Evolutionary conservation across 345 rosid genomes (phyloP), one percentile per base, ranked within the genome.

Genomic region (Moringa oleifera): DNA sequence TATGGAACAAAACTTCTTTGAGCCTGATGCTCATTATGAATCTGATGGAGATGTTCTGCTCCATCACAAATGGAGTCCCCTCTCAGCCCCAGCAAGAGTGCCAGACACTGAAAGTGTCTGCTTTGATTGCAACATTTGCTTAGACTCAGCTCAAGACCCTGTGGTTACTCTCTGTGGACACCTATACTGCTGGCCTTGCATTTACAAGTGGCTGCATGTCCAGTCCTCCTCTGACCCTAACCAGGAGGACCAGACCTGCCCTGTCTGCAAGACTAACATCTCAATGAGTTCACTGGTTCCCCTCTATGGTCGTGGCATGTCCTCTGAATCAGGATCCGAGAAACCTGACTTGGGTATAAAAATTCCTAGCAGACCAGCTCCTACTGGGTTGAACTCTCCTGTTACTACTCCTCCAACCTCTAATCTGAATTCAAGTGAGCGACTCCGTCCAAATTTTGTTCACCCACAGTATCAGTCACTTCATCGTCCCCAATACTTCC

Each of bases 81-180:
- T 64, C 50, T 22, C 73, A 0, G 57, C 49, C 25, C 15, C 83
- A 11, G 51, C 41, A 9, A 63, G 33, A 59, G 70, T 71, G 6
- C 53, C 74, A 18, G 79, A 79, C 17, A 64, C 64, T 31, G 75
- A 68, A 28, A 67, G 57, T 18, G 85, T 85, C 15, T 71, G 76
- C 68, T 85, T 84, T 18, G 86, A 88, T 41, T 90, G 97, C 80
- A 90, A 86, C 55, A 90, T 90, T 0, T 90, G 95, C 71, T 78
- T 90, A 6, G 88, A 90, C 18, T 78, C 78, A 0, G 95, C 91
- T 0, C 73, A 61, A 23, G 97, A 90, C 24, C 97, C 97, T 0
- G 87, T 90, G 0, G 87, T 90, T 57, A 90, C 95, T 21, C 90
- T 84, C 55, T 88, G 97, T 25, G 97, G 97, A 41, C 97, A 90